Evolutionary conservation across 768 basidiomycete species (phyloP), one percentile per base, ranked within the genome.

Genomic region (Asterophora lycoperdoides): DNA sequence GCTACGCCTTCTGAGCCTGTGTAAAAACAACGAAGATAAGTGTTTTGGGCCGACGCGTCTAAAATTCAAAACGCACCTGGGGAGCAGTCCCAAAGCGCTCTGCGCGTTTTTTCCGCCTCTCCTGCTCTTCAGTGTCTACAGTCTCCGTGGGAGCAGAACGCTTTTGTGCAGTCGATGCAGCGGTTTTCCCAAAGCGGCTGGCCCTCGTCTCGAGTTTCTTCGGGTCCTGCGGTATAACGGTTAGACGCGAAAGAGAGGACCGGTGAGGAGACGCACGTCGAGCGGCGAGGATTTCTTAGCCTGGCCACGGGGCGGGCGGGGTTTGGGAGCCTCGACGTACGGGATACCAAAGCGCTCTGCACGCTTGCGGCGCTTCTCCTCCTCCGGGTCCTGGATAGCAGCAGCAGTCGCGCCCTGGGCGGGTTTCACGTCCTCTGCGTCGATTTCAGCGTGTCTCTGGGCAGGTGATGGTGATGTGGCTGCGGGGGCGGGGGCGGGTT

Each of bases 261-360:
- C 15, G 18, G 26, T 34, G 41, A 43, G 39, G 15, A 2, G 6
- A 23, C 23, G 23, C 49, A 62, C 70, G 47, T 55, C 47, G 13
- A 44, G 49, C 7, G 41, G 6, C 36, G 23, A 72, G 66, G 15
- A 66, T 62, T 11, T 58, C 44, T 15, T 9, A 19, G 29, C 38
- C n/a, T 47, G 29, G 1, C 48, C 28, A 30, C 51, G 51, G 45
- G 50, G 42, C 5, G 57, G 55, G 47, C 62, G 55, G 34, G 60
- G 46, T 41, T 65, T 63, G 53, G 68, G 43, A 39, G 62, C n/a
- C 9, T 54, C 72, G 8, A 84, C 77, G 7, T 84, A 58, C 3
- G 82, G 76, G n/a, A 84, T 80, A 28, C 82, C 82, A 55, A 88
- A 87, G n/a, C 86, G 79, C 14, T 72, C 81, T 5, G 85, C 84